These are phyloP conservation scores for Vitellaria paradoxa DNA, from an alignment of 179 eudicot genomes.

Conservation along the genomic window DNA sequence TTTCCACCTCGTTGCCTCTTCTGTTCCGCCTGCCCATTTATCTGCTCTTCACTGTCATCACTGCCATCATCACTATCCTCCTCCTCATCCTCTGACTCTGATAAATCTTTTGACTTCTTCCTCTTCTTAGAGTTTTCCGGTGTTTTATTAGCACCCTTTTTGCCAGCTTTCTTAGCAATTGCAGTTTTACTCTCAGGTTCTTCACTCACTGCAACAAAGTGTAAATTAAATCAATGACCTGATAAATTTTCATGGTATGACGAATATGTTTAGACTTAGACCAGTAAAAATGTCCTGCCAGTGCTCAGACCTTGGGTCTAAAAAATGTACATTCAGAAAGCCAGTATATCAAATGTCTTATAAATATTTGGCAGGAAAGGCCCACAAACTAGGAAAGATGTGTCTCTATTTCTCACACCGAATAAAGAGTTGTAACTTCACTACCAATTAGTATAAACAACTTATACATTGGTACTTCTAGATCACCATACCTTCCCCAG, in stretches of 20 bases:
- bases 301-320: too few relatives aligned
- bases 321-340: too few relatives aligned
- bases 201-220: slow-evolving; percentile 35
- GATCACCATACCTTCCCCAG: slow-evolving; percentile 56
- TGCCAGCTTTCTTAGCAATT: slow-evolving; percentile 32
- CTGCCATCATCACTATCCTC: slow-evolving; percentile 31
- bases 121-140: slow-evolving; percentile 10
- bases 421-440: too few relatives aligned
- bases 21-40: slow-evolving; percentile 9
- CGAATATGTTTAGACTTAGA: neutral
- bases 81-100: slow-evolving; percentile 30
- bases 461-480: neutral
- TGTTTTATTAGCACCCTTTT: slow-evolving; percentile 30
- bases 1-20: slow-evolving; percentile 19
- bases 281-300: neutral
- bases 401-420: too few relatives aligned
- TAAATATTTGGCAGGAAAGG: too few relatives aligned
- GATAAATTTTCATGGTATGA: neutral
- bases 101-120: slow-evolving; percentile 16
- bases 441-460: neutral
- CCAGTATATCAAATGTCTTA: too few relatives aligned
- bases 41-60: slow-evolving; percentile 41
- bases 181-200: slow-evolving; percentile 26
- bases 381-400: too few relatives aligned
- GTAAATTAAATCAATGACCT: neutral